phyloP scores from a whole-genome alignment of 441 rosid genomes.

The Breynia disticha region DNA sequence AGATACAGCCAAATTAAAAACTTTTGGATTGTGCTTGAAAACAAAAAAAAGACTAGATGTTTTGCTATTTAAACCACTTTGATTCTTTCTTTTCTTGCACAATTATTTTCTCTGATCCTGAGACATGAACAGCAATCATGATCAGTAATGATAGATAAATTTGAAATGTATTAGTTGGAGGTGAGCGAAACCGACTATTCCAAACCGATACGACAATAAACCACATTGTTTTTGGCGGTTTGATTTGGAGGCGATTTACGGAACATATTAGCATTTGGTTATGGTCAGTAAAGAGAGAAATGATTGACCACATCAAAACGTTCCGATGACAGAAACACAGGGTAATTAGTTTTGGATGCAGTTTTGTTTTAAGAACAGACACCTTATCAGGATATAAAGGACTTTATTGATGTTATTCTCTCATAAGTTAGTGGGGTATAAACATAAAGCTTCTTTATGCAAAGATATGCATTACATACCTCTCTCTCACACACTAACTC shows the following conservation, averaged over 20 bases:
- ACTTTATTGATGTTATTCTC: constrained; percentile 25
- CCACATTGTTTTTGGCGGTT: too few species aligned
- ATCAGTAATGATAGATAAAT: too few species aligned
- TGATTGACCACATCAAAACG: constrained; percentile 20
- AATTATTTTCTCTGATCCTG: too few species aligned
- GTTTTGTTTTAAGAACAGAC: constrained; percentile 16
- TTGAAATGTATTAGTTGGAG: too few species aligned
- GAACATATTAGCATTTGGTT: constrained; percentile 4
- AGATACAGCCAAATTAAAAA: too few species aligned
- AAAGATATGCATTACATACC: constrained; percentile 37
- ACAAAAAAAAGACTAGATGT: too few species aligned
- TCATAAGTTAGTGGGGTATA: constrained; percentile 49
- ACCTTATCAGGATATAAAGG: constrained; percentile 16
- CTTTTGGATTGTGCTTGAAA: too few species aligned
- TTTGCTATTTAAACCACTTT: too few species aligned
- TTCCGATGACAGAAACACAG: constrained; percentile 13
- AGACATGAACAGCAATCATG: too few species aligned
- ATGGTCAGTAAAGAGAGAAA: constrained; percentile 19
- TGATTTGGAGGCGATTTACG: too few species aligned
- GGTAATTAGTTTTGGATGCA: constrained; percentile 22
- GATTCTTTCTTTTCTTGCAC: too few species aligned
- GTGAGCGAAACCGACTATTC: constrained; percentile 3
- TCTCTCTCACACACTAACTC: constrained; percentile 16
- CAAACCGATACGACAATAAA: too few species aligned
- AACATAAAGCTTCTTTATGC: constrained; percentile 62